Percentiles rank a stretch among this genome's conserved stretches.
Evolutionary conservation across 352 stramenopile species (phyloP).

Genomic region (Phytophthora tentaculata): DNA sequence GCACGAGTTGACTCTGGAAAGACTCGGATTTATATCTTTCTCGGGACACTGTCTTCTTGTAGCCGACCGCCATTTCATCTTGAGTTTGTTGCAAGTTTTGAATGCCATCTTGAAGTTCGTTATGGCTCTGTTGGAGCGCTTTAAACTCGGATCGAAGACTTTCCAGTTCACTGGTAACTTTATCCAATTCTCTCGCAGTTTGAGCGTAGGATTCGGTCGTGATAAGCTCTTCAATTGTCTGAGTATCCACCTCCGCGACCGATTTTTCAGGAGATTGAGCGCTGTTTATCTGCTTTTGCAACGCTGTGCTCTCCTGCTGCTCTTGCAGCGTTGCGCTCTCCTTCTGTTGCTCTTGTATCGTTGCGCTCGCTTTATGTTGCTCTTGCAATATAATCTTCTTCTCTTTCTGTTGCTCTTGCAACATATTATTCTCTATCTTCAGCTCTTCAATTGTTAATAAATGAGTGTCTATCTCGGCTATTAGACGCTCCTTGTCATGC

Average conservation of each 20-base stretch:
- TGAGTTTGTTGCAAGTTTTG: conserved; percentile 32
- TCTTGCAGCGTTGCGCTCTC: conserved; percentile 16
- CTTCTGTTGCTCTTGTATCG: conserved; percentile 13
- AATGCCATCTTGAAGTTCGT: conserved; percentile 43
- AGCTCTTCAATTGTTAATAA: conserved; percentile 32
- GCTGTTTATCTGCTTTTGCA: conserved; percentile 16
- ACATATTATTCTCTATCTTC: conserved; percentile 32
- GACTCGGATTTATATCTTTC: conserved; percentile 79
- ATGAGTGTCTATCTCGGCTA: conserved; percentile 16
- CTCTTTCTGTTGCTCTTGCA: conserved; percentile 32
- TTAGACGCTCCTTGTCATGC: conserved; percentile 21
- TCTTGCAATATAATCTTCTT: conserved; percentile 27
- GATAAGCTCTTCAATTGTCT: conserved; percentile 23
- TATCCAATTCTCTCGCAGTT: conserved; percentile 15
- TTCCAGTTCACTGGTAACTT: conserved; percentile 19
- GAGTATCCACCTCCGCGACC: background rate
- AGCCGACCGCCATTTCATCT: conserved; percentile 39
- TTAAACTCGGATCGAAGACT: conserved; percentile 35
- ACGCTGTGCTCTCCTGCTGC: background rate
- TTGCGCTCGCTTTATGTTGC: background rate
- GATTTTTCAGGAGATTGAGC: background rate
- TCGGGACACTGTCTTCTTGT: conserved; percentile 65
- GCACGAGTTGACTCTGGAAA: conserved; percentile 69
- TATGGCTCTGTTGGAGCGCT: conserved; percentile 37
- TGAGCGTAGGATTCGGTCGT: conserved; percentile 16